Evolutionary conservation across 2,329 filamentous ascomycete species (phyloP), one percentile per base, ranked within the genome.

Genomic region (Rugonectria rugulosa): DNA sequence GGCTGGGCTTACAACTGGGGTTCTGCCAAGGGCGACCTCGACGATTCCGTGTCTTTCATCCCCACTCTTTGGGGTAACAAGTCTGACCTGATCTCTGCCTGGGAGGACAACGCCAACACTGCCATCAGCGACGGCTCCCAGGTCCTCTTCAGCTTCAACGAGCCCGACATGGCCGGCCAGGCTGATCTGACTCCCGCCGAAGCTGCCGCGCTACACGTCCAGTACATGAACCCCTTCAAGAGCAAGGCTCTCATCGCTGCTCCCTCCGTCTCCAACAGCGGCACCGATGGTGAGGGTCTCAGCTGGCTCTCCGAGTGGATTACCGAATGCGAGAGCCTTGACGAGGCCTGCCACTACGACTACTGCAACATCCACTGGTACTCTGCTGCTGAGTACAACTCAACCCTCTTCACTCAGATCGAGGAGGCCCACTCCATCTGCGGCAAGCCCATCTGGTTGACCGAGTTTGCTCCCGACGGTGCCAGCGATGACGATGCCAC

Each of bases 1-100:
- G 73, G 74, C 34, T 91, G 88, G 85, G 81, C 75, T 42, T 89
- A 89, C 80, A 90, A 90, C 82, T 91, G 88, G 88, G 85, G 75
- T 38, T 79, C 80, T 41, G 60, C 60, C 10, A 65, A 77, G 42
- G 72, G 75, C 56, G 75, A 76, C 32, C 75, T 80, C 9, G 68
- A 79, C 48, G 69, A 72, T 17, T 69, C 68, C 44, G 68, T 87
- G 65, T 77, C 81, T 67, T 92, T 79, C 75, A 80, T 89, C 49
- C 89, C 90, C 60, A 89, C 85, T 74, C 82, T 90, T 42, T 90
- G 84, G 87, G 81, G 83, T 9, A 71, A 73, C 11, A 78, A 82
- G 70, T 78, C 78, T 52, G 51, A 64, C 49, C n/a, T n/a, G n/a
- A n/a, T n/a, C n/a, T n/a, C n/a, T n/a, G 69, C 67, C 65, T 91